phyloP scores from a whole-genome alignment of 495 filamentous ascomycete species.

The Xylaria grammica region DNA sequence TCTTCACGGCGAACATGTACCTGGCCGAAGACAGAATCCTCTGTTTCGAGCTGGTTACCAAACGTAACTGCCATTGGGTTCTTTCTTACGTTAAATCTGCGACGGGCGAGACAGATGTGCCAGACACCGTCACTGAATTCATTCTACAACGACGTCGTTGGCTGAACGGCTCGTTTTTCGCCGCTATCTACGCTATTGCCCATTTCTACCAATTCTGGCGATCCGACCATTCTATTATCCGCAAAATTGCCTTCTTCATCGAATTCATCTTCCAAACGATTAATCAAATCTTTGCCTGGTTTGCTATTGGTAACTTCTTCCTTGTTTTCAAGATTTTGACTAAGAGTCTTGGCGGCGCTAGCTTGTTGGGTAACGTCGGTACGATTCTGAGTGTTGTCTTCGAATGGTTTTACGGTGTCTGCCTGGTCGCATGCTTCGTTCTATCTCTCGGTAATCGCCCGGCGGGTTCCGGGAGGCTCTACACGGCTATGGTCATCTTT shows the following conservation, averaged over 20 bases:
- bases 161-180: conserved; percentile 99
- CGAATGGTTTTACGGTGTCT: conserved; percentile 94
- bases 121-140: conserved; percentile 89
- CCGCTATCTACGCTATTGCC: conserved; percentile 90
- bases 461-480: conserved; percentile 89
- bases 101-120: conserved; percentile 97
- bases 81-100: conserved; percentile 97
- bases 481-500: conserved; percentile 96
- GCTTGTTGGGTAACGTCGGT: conserved; percentile 75
- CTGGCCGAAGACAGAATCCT: conserved; percentile 98
- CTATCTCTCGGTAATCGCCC: conserved; percentile 94
- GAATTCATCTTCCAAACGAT: conserved; percentile 94
- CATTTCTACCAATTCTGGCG: conserved; percentile 96
- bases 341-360: conserved; percentile 70
- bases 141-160: conserved; percentile 96
- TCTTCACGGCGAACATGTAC: conserved; percentile 99
- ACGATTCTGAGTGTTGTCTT: conserved; percentile 85
- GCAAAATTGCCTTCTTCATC: conserved; percentile 87
- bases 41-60: conserved; percentile 97
- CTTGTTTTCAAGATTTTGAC: conserved; percentile 98
- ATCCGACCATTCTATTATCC: conserved; percentile 82
- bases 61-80: conserved; percentile 96
- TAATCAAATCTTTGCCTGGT: conserved; percentile 99
- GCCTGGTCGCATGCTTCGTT: conserved; percentile 92
- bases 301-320: conserved; percentile 99